Base-by-base conservation (phyloP, 2,329 filamentous ascomycete species). In the Cercospora sp. region DNA sequence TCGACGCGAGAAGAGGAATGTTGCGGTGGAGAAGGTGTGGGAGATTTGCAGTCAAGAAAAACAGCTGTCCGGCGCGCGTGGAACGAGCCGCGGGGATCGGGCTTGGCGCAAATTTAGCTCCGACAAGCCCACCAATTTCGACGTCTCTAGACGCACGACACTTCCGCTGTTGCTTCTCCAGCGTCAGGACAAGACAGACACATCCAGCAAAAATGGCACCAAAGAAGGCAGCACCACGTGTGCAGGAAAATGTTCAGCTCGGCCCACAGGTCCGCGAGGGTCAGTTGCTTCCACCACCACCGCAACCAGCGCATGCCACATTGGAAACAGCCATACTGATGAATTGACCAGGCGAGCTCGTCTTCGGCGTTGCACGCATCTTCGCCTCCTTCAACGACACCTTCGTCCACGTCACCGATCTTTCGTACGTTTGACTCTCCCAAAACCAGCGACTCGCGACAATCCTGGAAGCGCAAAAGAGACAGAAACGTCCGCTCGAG, bases 351-450 rank as follows among this genome's bases (percentile, higher is more conserved):
- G 93, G 93, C 86, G 93, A 96, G 87, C 92, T 96, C 84, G 93
- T 97, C 84, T 97, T 97, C 83, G 94, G 94, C 83, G 94, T 97
- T 86, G 94, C 94, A 83, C 92, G 94, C 83, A 97, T 97, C 87
- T 95, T 97, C 85, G 94, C 94, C 80, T 96, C 92, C 75, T 84
- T 85, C 78, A 84, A 85, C 78, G 83, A 84, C 74, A 85, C 83
- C 77, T 85, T 85, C 80, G 95, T 99, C 83, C 95, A 99, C 87
- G 93, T 99, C 82, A 99, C 95, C 87, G 95, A 98, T 96, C 93
- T 99, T 83, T 83, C 81, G 79, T 81, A 77, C 73, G 78, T 78
- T 66, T 75, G 63, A 74, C 69, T 66, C 53, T 65, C 30, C 28
- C 9, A n/a, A 36, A 59, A 10, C 1, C 30, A 26, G 13, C 51